Conservation (phyloP, 805 yeast genomes). For the Starmerella apis region DNA sequence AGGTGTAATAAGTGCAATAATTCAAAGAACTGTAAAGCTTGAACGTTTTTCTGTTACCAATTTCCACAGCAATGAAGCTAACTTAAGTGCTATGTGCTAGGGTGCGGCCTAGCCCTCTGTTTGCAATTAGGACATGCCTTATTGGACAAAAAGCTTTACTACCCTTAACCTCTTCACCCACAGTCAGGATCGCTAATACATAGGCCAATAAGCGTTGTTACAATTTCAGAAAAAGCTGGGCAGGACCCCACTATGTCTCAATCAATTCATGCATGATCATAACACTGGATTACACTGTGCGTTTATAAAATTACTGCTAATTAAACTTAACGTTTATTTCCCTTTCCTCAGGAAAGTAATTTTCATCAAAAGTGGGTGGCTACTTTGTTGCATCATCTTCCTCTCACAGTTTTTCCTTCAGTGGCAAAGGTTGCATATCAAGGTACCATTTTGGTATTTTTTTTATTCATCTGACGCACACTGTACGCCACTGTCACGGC, state of each 20-base stretch:
- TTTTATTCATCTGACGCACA: neutral
- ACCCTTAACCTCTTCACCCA: neutral
- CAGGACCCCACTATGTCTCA: neutral
- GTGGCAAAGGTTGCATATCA: no score
- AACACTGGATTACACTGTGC: neutral
- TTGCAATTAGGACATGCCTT: neutral
- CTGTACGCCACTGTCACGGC: conserved; percentile 2
- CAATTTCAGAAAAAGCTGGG: neutral
- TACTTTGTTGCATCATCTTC: no score
- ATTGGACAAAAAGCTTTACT: neutral
- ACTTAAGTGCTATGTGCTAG: conserved; percentile 1
- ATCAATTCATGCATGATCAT: neutral
- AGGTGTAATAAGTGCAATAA: neutral
- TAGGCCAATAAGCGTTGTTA: neutral
- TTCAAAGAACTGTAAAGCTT: no score
- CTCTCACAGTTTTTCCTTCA: no score
- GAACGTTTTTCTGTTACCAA: neutral
- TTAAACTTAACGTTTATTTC: no score
- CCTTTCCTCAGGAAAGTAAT: no score
- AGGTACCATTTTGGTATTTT: no score
- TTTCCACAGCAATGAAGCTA: neutral
- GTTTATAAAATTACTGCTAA: no score
- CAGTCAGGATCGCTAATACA: neutral
- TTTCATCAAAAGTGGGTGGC: no score
- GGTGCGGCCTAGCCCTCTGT: conserved; percentile 1